phyloP scores from a whole-genome alignment of 2,329 filamentous ascomycete genomes.

The Tolypocladium ophioglossoides region DNA sequence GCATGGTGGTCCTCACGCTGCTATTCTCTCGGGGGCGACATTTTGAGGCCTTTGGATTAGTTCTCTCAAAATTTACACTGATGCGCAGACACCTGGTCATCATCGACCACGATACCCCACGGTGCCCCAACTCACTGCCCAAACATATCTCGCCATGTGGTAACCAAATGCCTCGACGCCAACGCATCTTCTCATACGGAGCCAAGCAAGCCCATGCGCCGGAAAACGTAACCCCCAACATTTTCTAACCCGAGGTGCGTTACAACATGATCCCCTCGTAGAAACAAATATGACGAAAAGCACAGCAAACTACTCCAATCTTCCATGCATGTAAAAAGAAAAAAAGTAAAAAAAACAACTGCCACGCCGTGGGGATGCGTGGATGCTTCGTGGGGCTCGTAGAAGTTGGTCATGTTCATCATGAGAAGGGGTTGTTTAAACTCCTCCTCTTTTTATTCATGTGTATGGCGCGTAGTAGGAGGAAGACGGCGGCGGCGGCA shows the following conservation, averaged over 20 bases:
- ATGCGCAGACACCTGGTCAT: background rate
- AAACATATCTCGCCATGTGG: background rate
- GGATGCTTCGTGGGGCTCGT: background rate
- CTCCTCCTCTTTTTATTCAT: background rate
- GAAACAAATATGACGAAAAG: background rate
- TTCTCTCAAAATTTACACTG: background rate
- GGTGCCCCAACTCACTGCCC: background rate
- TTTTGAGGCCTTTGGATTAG: background rate
- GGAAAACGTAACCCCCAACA: background rate
- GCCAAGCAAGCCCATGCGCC: background rate
- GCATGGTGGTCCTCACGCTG: background rate
- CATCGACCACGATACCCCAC: background rate
- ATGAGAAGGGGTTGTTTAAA: background rate
- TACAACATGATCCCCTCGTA: background rate
- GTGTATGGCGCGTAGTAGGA: constrained; percentile 1
- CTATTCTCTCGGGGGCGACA: background rate
- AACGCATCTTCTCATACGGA: background rate
- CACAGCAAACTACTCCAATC: background rate
- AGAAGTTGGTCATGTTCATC: background rate
- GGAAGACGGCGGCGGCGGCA: background rate
- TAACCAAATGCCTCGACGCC: background rate
- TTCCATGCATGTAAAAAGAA: background rate
- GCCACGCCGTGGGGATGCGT: background rate
- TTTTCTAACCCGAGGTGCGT: background rate
- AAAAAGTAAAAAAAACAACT: background rate